Base-by-base conservation (phyloP, 768 basidiomycete species). In the Leccinum uliginosum region DNA sequence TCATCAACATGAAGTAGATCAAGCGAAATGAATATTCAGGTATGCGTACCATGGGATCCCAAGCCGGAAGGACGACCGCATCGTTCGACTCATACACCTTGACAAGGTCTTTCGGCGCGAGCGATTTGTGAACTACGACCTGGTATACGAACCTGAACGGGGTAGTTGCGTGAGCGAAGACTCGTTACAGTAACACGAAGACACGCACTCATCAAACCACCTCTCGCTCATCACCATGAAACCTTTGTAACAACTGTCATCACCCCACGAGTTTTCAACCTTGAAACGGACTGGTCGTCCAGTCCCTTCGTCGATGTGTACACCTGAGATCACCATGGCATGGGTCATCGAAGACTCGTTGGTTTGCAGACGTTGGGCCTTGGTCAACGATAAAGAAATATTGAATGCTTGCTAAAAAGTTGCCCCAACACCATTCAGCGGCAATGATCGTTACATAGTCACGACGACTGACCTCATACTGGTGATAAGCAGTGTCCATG, bases 241-340 rank as follows among this genome's bases (percentile, higher is more conserved):
- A 6, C 95, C 95, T 63, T 93, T 86, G 62, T 93, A 78, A 24
- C 93, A 89, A 0, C 78, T 80, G 0, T 75, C 74, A 26, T 85
- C 84, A 15, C 91, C 90, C 96, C 96, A 98, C 3, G 87, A 89
- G 76, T 98, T 98, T 79, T 98, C 96, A 19, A 98, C 91, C 73
- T 93, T 92, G 81, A 93, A 98, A n/a, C 93, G 82, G 19, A 95
- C 73, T 0, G 93, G 87, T 56, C 81, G 83, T 52, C 91, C 92
- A 3, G 71, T 68, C 54, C 70, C 74, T 12, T 75, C 71, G 66
- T 95, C 93, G 50, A 97, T 75, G 67, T 98, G 95, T 17, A 95
- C 95, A 17, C 83, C 95, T 17, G 89, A 86, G 69, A 98, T 95
- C 44, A 96, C 92, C 60, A 72, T 72, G 3, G 93, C 93, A 69